A percentile compares a stretch with the other conserved stretches of the same genome.
These are phyloP conservation scores for Lachnellula arida DNA, from an alignment of 2,329 filamentous ascomycete genomes.

Conservation along the genomic window DNA sequence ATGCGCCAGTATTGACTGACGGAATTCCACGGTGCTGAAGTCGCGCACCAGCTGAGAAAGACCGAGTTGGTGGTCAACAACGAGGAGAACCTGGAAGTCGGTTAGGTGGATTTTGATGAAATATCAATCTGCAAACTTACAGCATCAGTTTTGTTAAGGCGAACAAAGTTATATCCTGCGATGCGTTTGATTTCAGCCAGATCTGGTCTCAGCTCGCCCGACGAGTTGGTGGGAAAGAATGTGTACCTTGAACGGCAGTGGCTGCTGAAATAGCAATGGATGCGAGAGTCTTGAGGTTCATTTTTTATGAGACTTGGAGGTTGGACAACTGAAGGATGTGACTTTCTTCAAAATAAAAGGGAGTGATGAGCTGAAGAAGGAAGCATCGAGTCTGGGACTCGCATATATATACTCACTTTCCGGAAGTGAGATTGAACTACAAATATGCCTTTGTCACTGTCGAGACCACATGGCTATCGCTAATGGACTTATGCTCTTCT, in stretches of 20 bases:
- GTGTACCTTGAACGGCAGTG: slow-evolving; percentile 15
- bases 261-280: slow-evolving; percentile 16
- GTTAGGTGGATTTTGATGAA: not conserved
- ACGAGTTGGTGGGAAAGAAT: not conserved
- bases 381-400: not conserved
- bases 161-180: slow-evolving; percentile 27
- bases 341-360: not conserved
- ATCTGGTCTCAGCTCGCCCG: too few relatives aligned
- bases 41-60: slow-evolving; percentile 59
- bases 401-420: not conserved
- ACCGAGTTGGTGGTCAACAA: slow-evolving; percentile 57
- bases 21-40: slow-evolving; percentile 60
- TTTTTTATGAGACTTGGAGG: slow-evolving; percentile 7
- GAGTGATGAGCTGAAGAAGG: not conserved
- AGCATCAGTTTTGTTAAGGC: slow-evolving; percentile 34
- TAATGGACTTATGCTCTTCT: not conserved
- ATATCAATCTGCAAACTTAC: slow-evolving; percentile 7
- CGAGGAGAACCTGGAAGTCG: slow-evolving; percentile 44
- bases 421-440: not conserved
- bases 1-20: slow-evolving; percentile 64
- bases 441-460: not conserved
- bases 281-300: slow-evolving; percentile 25
- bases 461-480: not conserved
- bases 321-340: not conserved
- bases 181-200: not conserved